These are phyloP conservation scores for Aspergillus sp. DNA, from an alignment of 2,329 filamentous ascomycete species.

Conservation along the genomic window DNA sequence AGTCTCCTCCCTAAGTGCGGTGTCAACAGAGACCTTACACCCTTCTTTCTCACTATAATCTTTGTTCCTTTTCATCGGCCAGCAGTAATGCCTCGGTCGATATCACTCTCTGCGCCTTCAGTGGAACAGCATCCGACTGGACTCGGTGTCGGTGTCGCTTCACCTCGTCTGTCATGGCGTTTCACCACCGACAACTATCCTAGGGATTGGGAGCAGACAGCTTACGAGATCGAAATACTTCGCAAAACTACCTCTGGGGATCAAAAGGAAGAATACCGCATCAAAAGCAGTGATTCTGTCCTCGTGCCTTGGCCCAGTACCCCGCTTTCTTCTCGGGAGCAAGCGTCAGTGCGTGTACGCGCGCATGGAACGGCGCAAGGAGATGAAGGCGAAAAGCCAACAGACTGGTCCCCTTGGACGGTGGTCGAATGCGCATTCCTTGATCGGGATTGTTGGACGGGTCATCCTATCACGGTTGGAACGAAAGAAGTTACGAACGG, in stretches of 20 bases:
- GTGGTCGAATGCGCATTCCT: conserved; percentile 37
- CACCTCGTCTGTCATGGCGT: conserved; percentile 28
- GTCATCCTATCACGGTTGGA: conserved; percentile 13
- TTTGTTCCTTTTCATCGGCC: background rate
- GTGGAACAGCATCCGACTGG: conserved; percentile 15
- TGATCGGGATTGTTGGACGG: conserved; percentile 31
- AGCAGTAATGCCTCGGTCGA: background rate
- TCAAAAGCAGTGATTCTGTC: conserved; percentile 17
- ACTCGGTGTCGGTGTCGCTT: conserved; percentile 21
- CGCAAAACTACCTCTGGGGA: background rate
- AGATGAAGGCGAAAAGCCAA: background rate
- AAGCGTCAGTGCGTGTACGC: conserved; percentile 15
- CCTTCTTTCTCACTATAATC: background rate
- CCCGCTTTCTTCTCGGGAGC: conserved; percentile 20
- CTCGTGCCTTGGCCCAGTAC: conserved; percentile 27
- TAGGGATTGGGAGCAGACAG: conserved; percentile 24
- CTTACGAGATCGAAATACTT: conserved; percentile 26
- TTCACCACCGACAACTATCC: conserved; percentile 16
- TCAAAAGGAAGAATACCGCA: conserved; percentile 11
- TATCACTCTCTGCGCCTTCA: background rate
- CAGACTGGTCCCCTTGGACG: conserved; percentile 19
- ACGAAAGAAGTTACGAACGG: conserved; percentile 16
- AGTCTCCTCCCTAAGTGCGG: too few relatives aligned
- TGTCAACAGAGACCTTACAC: too few relatives aligned
- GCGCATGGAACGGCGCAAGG: conserved; percentile 10